Percentiles rank a stretch among this genome's conserved stretches.
Evolutionary conservation across 176 grass and related monocot species (phyloP).

Genomic region (Stipa capillata): DNA sequence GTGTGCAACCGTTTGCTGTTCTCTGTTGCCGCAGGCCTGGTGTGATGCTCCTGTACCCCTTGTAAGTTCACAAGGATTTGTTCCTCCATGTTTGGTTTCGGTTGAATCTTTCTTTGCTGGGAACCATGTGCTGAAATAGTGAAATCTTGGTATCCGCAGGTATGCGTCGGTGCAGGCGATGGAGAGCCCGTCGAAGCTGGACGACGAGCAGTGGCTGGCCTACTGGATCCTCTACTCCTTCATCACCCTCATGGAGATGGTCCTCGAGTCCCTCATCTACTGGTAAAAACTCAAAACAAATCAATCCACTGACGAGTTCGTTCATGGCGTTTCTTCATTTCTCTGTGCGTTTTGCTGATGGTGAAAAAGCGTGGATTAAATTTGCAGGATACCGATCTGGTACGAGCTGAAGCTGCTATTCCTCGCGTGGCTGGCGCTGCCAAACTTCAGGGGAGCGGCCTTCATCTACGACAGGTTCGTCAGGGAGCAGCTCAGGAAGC

Average conservation of each 20-base stretch:
- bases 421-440: conserved; percentile 66
- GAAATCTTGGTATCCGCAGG: too few species aligned
- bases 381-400: conserved; percentile 62
- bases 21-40: conserved; percentile 37
- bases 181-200: conserved; percentile 54
- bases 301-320: not conserved
- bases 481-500: conserved; percentile 57
- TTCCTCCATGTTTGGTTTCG: not conserved
- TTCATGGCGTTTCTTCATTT: too few species aligned
- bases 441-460: conserved; percentile 69
- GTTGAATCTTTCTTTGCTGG: too few species aligned
- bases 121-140: too few species aligned
- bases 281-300: too few species aligned
- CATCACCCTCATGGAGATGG: conserved; percentile 73
- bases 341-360: not conserved
- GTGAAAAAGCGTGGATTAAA: not conserved
- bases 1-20: not conserved
- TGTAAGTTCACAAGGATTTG: conserved; percentile 39
- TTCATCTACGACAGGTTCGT: conserved; percentile 78
- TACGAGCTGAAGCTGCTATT: conserved; percentile 74
- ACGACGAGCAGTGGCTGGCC: conserved; percentile 78
- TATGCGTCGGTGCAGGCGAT: conserved; percentile 73
- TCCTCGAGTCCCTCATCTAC: conserved; percentile 57
- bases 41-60: conserved; percentile 61
- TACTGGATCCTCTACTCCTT: conserved; percentile 92